Evolutionary conservation across 2,329 filamentous ascomycete genomes (phyloP).

Genomic region (Pestalotiopsis sp.): DNA sequence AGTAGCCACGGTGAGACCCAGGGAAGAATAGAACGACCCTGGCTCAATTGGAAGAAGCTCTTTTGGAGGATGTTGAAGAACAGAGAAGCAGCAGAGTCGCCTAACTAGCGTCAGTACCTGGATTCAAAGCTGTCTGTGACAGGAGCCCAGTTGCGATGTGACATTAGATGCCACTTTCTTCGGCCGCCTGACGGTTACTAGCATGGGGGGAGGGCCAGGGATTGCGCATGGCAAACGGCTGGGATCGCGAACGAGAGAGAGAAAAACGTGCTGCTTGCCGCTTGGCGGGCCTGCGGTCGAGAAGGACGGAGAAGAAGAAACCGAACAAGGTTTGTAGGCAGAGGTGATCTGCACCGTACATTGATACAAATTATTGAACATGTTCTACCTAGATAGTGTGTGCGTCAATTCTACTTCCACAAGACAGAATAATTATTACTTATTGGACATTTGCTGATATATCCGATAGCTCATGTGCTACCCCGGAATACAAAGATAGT

Average conservation of each 20-base stretch:
- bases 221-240: not conserved
- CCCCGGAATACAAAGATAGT: not conserved
- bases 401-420: not conserved
- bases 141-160: not conserved
- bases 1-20: not conserved
- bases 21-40: not conserved
- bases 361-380: not conserved
- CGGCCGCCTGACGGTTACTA: not conserved
- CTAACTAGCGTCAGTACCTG: not conserved
- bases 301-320: not conserved
- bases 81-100: not conserved
- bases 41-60: not conserved
- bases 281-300: not conserved
- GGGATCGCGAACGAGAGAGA: not conserved
- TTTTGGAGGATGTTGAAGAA: not conserved
- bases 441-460: not conserved
- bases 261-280: not conserved
- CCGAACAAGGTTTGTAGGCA: not conserved
- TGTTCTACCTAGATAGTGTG: not conserved
- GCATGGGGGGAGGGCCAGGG: not conserved
- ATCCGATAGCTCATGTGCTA: constrained; percentile 7
- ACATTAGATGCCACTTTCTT: not conserved
- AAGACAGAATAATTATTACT: not conserved
- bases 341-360: not conserved
- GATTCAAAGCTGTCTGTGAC: not conserved